Evolutionary conservation across 768 basidiomycete species (phyloP), one percentile per base, ranked within the genome.

Genomic region (Mycena galopus): DNA sequence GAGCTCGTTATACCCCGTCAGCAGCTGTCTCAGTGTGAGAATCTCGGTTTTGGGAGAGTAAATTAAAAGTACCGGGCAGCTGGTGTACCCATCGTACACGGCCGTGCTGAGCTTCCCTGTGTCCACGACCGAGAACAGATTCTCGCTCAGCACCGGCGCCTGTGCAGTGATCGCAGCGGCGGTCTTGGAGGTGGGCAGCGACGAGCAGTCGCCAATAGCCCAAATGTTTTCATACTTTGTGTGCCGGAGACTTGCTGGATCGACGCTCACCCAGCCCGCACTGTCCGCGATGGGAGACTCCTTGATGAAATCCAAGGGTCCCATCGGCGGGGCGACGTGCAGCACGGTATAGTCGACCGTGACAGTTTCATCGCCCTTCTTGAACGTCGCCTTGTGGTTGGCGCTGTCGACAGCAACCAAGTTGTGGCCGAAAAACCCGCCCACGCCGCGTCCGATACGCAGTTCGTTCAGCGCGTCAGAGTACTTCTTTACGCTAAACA

Each of bases 401-500:
- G 81, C 81, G 12, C 86, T 78, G 81, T 97, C 92, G 70, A 99
- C 82, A 39, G 92, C 85, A 67, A 92, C 84, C 67, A 99, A 89
- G 79, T 98, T 94, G 83, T 94, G 93, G 73, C 88, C 87, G 83
- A 99, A 98, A 70, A 88, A 82, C 0, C 88, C 96, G n/a, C 88
- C 91, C 67, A 99, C 88, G 69, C 92, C 92, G 56, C 97, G 93
- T 77, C 94, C 82, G 47, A 92, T 78, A 53, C 97, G 91, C 66
- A 99, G 85, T 23, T 86, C 84, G 56, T 98, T 87, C 56, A 99
- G 86, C 6, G 93, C 95, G 73, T 97, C 93, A 4, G 95, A 93
- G 83, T 99, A 99, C 81, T 99, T 97, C 78, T 96, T 96, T 65
- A 98, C 97, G 76, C 91, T 90, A 84, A 99, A 99, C 97, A 99